Evolutionary conservation across 768 basidiomycete species (phyloP).

Genomic region (Agaricus bisporus): DNA sequence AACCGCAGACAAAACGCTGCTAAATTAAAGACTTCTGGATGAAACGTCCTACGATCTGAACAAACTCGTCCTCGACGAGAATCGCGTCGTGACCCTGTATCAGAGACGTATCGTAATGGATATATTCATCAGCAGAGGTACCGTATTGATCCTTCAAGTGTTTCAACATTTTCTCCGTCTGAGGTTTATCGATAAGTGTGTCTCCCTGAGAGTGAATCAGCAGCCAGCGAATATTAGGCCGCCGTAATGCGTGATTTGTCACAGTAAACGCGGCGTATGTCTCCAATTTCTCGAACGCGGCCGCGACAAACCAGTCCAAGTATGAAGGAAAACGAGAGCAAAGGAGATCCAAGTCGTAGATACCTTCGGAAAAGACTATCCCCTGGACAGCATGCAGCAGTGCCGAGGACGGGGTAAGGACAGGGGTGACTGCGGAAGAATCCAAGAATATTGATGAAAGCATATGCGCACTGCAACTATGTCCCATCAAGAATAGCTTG

Average conservation of each 20-base stretch:
- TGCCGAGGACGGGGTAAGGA: conserved; percentile 36
- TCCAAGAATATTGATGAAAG: conserved; percentile 62
- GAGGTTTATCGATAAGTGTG: conserved; percentile 53
- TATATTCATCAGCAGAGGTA: conserved; percentile 17
- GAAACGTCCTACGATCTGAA: conserved; percentile 39
- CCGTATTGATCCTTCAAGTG: conserved; percentile 41
- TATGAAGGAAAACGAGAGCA: conserved; percentile 63
- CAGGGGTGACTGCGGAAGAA: conserved; percentile 33
- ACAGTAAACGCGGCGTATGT: conserved; percentile 47
- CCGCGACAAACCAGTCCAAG: conserved; percentile 60
- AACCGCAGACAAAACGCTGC: not conserved
- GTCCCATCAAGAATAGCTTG: conserved; percentile 59
- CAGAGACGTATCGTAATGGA: conserved; percentile 33
- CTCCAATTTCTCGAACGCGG: conserved; percentile 47
- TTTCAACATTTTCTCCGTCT: conserved; percentile 54
- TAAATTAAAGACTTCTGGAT: conserved; percentile 15
- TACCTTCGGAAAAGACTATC: conserved; percentile 66
- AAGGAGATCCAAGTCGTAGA: conserved; percentile 68
- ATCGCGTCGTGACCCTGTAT: conserved; percentile 51
- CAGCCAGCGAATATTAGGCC: conserved; percentile 49
- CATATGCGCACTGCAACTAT: conserved; percentile 84
- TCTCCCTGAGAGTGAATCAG: conserved; percentile 74
- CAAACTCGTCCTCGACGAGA: conserved; percentile 35
- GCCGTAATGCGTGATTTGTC: conserved; percentile 32
- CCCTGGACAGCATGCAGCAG: conserved; percentile 43